These are phyloP conservation scores for Thraustochytrium striatum DNA, from an alignment of 352 stramenopile species.

Conservation along the genomic window DNA sequence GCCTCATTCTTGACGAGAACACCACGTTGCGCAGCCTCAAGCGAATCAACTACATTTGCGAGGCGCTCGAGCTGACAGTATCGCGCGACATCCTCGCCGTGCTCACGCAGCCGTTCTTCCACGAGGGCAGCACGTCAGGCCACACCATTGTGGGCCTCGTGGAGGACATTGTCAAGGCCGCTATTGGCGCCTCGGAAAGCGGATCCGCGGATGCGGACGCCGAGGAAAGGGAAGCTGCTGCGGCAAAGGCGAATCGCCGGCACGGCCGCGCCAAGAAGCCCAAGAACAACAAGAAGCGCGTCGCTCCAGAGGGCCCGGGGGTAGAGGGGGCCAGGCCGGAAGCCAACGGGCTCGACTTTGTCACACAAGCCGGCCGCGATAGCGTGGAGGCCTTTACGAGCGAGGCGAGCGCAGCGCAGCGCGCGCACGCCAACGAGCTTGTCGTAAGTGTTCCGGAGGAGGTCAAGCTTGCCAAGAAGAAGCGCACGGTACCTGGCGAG, in stretches of 20 bases:
- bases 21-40: not conserved
- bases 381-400: constrained; percentile 26
- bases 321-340: not conserved
- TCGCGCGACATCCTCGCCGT: constrained; percentile 13
- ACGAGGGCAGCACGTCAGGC: not conserved
- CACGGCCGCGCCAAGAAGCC: not conserved
- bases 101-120: not conserved
- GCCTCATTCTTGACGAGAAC: constrained; percentile 19
- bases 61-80: constrained; percentile 13
- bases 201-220: not conserved
- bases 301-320: not conserved
- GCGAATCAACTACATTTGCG: constrained; percentile 32
- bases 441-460: constrained; percentile 36
- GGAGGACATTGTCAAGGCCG: not conserved
- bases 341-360: not conserved
- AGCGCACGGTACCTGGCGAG: constrained; percentile 8
- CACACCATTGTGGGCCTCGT: constrained; percentile 18
- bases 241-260: not conserved
- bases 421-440: not conserved
- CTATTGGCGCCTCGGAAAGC: too few relatives aligned
- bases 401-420: not conserved
- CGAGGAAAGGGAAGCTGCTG: not conserved
- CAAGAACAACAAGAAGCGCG: constrained; percentile 6
- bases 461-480: constrained; percentile 39
- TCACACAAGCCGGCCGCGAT: not conserved